phyloP scores from a whole-genome alignment of 768 basidiomycete genomes.

The Imleria badia region DNA sequence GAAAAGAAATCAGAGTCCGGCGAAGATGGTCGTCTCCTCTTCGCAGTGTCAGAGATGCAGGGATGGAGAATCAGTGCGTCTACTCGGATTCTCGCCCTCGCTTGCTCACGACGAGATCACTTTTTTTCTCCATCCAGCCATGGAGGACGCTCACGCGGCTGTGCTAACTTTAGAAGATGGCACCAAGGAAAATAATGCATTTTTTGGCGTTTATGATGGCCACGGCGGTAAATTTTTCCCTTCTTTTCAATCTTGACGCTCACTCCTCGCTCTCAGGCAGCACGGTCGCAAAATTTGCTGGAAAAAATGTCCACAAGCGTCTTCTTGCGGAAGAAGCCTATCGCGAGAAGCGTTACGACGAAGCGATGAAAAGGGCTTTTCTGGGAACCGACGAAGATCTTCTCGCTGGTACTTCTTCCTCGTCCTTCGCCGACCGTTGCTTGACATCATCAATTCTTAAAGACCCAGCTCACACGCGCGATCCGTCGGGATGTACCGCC shows the following conservation, averaged over 20 bases:
- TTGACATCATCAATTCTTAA: slow-evolving; percentile 8
- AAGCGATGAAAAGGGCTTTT: slow-evolving; percentile 85
- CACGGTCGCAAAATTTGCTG: slow-evolving; percentile 84
- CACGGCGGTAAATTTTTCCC: slow-evolving; percentile 74
- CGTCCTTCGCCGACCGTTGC: neutral
- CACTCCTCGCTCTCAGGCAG: slow-evolving; percentile 49
- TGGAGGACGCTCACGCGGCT: slow-evolving; percentile 94
- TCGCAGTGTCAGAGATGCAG: slow-evolving; percentile 94
- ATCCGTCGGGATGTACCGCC: slow-evolving; percentile 96
- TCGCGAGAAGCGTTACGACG: slow-evolving; percentile 63
- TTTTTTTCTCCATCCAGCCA: slow-evolving; percentile 51
- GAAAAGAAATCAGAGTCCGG: slow-evolving; percentile 79
- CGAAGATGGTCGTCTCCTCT: slow-evolving; percentile 66
- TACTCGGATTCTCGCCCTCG: neutral
- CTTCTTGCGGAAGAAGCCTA: slow-evolving; percentile 73
- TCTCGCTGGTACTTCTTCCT: slow-evolving; percentile 60
- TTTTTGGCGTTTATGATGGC: slow-evolving; percentile 98
- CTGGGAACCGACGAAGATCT: slow-evolving; percentile 95
- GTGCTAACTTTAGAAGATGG: slow-evolving; percentile 65
- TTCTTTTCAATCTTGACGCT: neutral
- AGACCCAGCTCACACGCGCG: slow-evolving; percentile 86
- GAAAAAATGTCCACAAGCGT: slow-evolving; percentile 78
- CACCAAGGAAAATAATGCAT: slow-evolving; percentile 55
- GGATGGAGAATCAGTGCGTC: slow-evolving; percentile 97
- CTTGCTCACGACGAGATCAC: slow-evolving; percentile 1